Evolutionary conservation across 2,329 filamentous ascomycete species (phyloP).

Genomic region (Coleophoma eucalyptorum): DNA sequence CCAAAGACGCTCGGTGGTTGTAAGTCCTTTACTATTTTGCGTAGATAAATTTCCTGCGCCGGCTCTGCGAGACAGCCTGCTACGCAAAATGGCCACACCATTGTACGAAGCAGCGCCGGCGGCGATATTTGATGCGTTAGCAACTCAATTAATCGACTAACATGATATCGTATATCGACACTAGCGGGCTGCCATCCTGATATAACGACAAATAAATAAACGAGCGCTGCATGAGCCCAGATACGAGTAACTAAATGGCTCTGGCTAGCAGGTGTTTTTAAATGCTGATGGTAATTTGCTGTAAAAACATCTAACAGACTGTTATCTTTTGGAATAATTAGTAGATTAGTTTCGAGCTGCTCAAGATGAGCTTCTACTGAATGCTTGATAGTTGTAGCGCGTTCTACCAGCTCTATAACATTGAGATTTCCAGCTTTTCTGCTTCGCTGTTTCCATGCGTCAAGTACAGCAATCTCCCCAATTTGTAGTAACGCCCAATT

Average conservation of each 20-base stretch:
- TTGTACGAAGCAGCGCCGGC: conserved; percentile 12
- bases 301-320: conserved; percentile 8
- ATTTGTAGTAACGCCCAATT: conserved; percentile 53
- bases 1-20: conserved; percentile 27
- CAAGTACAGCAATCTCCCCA: conserved; percentile 47
- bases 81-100: conserved; percentile 20
- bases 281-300: conserved; percentile 6
- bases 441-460: conserved; percentile 52
- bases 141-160: conserved; percentile 11
- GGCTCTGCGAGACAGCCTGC: conserved; percentile 17
- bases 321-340: conserved; percentile 5
- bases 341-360: conserved; percentile 8
- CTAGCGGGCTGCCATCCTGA: conserved; percentile 18
- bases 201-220: conserved; percentile 15
- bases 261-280: conserved; percentile 6
- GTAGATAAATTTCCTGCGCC: conserved; percentile 13
- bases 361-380: conserved; percentile 15
- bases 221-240: conserved; percentile 15
- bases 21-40: conserved; percentile 13
- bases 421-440: conserved; percentile 40
- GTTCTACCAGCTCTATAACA: conserved; percentile 37
- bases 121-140: conserved; percentile 12
- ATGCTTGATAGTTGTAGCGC: conserved; percentile 35
- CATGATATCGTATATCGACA: conserved; percentile 11
- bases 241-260: conserved; percentile 8